Percentiles rank a stretch among this genome's conserved stretches.
These are phyloP conservation scores for Glebionis coronaria DNA, from an alignment of 129 eudicot species.

Conservation along the genomic window DNA sequence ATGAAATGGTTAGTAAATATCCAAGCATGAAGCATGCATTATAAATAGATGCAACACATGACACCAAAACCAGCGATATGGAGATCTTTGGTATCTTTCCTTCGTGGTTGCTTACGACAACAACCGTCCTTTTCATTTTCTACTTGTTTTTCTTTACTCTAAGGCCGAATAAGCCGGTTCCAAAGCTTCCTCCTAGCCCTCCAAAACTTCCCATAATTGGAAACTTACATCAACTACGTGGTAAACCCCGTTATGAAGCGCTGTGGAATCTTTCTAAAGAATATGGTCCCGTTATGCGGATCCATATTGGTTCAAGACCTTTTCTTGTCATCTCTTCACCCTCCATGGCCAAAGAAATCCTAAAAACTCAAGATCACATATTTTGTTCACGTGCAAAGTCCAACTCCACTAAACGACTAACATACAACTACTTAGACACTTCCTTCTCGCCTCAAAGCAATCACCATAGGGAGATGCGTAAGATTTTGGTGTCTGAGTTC, in stretches of 20 bases:
- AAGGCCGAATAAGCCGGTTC: not conserved
- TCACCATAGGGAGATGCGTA: slow-evolving; percentile 26
- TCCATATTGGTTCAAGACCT: slow-evolving; percentile 21
- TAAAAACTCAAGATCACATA: slow-evolving; percentile 28
- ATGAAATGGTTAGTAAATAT: too few relatives aligned
- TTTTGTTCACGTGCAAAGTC: slow-evolving; percentile 2
- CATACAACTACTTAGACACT: slow-evolving; percentile 21
- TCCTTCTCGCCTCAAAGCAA: slow-evolving; percentile 22
- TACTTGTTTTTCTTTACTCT: too few relatives aligned
- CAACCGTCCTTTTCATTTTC: too few relatives aligned
- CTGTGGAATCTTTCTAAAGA: slow-evolving; percentile 25
- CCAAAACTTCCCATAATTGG: slow-evolving; percentile 31
- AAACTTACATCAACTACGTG: slow-evolving; percentile 16
- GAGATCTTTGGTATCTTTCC: too few relatives aligned
- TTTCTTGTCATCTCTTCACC: slow-evolving; percentile 22
- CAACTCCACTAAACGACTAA: not conserved
- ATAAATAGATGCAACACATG: too few relatives aligned
- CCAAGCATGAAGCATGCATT: too few relatives aligned
- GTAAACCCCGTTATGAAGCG: slow-evolving; percentile 18
- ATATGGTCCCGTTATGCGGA: slow-evolving; percentile 25
- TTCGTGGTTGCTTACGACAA: too few relatives aligned
- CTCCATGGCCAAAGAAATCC: slow-evolving; percentile 13
- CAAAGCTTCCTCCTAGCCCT: slow-evolving; percentile 29
- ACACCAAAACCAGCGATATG: too few relatives aligned
- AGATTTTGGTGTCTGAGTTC: slow-evolving; percentile 22